These are phyloP conservation scores for Aphanomyces stellatus DNA, from an alignment of 352 stramenopile genomes.

Conservation along the genomic window DNA sequence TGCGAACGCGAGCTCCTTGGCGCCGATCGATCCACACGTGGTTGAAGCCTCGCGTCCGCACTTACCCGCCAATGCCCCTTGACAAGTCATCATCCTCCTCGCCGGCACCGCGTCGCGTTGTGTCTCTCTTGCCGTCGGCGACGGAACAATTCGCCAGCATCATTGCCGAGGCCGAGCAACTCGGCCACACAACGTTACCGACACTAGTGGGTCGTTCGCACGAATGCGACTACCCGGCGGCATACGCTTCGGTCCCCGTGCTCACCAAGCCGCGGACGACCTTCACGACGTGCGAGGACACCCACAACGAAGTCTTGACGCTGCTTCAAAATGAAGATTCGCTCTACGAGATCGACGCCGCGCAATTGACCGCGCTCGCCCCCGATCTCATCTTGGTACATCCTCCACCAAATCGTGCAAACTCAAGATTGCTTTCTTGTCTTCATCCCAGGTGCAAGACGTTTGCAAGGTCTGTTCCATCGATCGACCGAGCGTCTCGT, in stretches of 20 bases:
- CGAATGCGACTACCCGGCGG: slow-evolving; percentile 54
- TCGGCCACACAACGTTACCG: slow-evolving; percentile 20
- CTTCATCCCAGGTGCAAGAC: slow-evolving; percentile 37
- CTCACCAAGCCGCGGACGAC: slow-evolving; percentile 48
- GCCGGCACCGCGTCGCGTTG: slow-evolving; percentile 28
- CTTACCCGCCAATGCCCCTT: not conserved
- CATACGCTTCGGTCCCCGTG: slow-evolving; percentile 35
- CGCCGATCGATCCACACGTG: slow-evolving; percentile 2
- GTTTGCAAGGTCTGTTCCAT: slow-evolving; percentile 68
- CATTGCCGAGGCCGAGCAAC: not conserved
- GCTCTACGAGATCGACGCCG: slow-evolving; percentile 52
- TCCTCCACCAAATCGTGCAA: no score
- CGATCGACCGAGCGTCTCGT: slow-evolving; percentile 43
- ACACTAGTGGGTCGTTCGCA: slow-evolving; percentile 60
- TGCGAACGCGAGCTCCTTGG: not conserved
- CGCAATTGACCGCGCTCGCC: slow-evolving; percentile 28
- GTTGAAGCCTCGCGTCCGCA: not conserved
- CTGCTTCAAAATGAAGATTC: slow-evolving; percentile 37
- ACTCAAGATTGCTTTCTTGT: no score
- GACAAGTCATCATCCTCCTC: not conserved
- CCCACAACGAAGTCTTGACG: slow-evolving; percentile 51
- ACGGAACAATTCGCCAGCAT: slow-evolving; percentile 44
- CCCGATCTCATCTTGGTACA: slow-evolving; percentile 59
- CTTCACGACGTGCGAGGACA: slow-evolving; percentile 55
- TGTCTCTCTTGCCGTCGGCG: slow-evolving; percentile 60